Percentiles rank a stretch among this genome's conserved stretches.
Conservation (phyloP, 2,329 filamentous ascomycete genomes). For the Penicillium decumbens region DNA sequence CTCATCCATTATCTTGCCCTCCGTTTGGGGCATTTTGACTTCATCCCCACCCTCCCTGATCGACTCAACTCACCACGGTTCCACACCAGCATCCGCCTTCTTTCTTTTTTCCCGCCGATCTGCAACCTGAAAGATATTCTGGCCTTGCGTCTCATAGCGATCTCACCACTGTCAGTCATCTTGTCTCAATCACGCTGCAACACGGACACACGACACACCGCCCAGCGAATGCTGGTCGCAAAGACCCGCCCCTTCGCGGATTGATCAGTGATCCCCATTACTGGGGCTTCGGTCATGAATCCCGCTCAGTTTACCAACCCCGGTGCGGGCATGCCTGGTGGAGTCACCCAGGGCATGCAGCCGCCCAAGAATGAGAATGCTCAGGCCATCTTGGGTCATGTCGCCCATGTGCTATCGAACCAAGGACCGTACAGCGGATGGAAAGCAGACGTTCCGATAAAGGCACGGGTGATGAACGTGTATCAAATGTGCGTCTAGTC, state of each 20-base stretch:
- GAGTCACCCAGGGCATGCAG: conserved; percentile 33
- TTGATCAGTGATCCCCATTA: conserved; percentile 36
- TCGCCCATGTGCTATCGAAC: conserved; percentile 37
- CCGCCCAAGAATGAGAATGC: conserved; percentile 33
- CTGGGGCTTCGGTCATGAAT: conserved; percentile 43
- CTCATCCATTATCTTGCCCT: conserved; percentile 12
- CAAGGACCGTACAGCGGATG: conserved; percentile 45
- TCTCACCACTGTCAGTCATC: conserved; percentile 1
- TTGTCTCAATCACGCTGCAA: background rate
- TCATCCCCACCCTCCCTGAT: conserved; percentile 27
- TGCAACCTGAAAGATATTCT: conserved; percentile 12
- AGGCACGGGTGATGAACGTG: conserved; percentile 41
- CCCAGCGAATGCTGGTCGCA: conserved; percentile 37
- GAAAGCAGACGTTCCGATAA: conserved; percentile 40
- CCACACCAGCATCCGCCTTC: conserved; percentile 18
- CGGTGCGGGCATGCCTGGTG: conserved; percentile 34
- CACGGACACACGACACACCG: background rate
- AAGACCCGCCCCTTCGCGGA: conserved; percentile 27
- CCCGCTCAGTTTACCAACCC: conserved; percentile 38
- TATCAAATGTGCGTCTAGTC: conserved; percentile 40
- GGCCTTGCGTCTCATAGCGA: conserved; percentile 7
- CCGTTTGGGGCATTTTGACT: conserved; percentile 22
- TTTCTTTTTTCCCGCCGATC: conserved; percentile 18
- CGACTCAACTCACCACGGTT: conserved; percentile 21
- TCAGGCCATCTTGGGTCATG: conserved; percentile 36